Conservation (phyloP, 108 stramenopile genomes). For the Discostella pseudostelligera region DNA sequence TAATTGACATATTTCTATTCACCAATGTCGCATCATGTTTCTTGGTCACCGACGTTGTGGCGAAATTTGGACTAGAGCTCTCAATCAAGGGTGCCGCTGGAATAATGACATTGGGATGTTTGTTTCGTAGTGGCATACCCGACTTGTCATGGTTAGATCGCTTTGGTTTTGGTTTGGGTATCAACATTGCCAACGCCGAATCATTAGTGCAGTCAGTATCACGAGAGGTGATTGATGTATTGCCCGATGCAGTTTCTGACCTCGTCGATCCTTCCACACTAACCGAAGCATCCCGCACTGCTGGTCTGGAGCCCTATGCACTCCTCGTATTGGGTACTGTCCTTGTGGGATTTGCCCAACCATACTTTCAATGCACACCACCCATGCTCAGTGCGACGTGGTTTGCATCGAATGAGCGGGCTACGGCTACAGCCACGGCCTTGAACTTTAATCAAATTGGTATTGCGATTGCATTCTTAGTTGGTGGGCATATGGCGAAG, state of each 20-base stretch:
- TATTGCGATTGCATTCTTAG: conserved; percentile 55
- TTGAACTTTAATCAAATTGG: conserved; percentile 62
- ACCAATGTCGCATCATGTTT: conserved; percentile 51
- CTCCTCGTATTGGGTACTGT: conserved; percentile 47
- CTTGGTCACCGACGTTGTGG: conserved; percentile 51
- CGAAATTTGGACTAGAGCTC: conserved; percentile 32
- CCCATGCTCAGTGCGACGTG: conserved; percentile 52
- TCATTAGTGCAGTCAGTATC: conserved; percentile 13
- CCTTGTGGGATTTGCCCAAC: conserved; percentile 53
- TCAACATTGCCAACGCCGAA: conserved; percentile 5
- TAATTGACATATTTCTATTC: conserved; percentile 55
- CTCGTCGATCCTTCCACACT: conserved; percentile 24
- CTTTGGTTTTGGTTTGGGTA: background rate
- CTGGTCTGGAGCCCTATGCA: conserved; percentile 43
- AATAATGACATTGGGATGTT: conserved; percentile 49
- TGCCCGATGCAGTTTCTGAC: conserved; percentile 28
- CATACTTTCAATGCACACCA: conserved; percentile 62
- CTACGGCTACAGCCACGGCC: conserved; percentile 53
- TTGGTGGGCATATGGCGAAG: conserved; percentile 48
- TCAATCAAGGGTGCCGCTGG: conserved; percentile 43
- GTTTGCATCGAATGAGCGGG: conserved; percentile 55
- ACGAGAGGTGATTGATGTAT: conserved; percentile 27
- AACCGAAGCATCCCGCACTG: conserved; percentile 28
- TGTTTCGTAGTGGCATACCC: conserved; percentile 40
- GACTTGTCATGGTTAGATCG: conserved; percentile 16